These are phyloP conservation scores for Fallopia convolvulus DNA, from an alignment of 148 eudicot genomes.

Conservation along the genomic window DNA sequence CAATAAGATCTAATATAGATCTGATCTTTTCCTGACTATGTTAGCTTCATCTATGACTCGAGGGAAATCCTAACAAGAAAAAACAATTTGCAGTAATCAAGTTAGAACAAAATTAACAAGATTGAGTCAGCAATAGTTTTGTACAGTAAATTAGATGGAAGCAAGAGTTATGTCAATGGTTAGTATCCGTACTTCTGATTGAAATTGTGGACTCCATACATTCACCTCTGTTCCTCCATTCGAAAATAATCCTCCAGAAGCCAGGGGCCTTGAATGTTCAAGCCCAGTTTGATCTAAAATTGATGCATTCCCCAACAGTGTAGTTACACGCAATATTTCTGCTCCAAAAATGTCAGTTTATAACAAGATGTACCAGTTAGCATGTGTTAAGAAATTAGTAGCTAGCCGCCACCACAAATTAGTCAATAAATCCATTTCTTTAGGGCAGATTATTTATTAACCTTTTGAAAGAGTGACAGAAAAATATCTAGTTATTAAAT, in stretches of 20 bases:
- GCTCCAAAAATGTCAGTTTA: conserved; percentile 89
- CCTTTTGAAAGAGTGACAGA: conserved; percentile 3
- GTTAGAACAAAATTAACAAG: conserved; percentile 44
- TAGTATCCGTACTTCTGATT: conserved; percentile 99
- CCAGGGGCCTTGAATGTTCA: conserved; percentile 96
- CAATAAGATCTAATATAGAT: not conserved
- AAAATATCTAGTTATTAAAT: conserved; percentile 1
- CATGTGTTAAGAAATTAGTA: conserved; percentile 59
- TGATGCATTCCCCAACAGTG: conserved; percentile 98
- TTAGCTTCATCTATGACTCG: conserved; percentile 40
- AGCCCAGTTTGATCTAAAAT: conserved; percentile 96
- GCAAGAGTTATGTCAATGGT: conserved; percentile 89
- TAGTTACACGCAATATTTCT: conserved; percentile 98
- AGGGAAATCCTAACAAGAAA: conserved; percentile 26
- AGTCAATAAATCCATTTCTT: conserved; percentile 36
- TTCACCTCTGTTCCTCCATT: conserved; percentile 93
- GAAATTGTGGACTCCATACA: conserved; percentile 93
- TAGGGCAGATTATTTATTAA: not conserved
- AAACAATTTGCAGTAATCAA: conserved; percentile 27
- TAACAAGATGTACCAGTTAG: conserved; percentile 95
- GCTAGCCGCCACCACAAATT: conserved; percentile 56
- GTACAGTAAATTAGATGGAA: conserved; percentile 64
- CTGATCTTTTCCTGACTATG: conserved; percentile 26
- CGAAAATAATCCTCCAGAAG: conserved; percentile 94
- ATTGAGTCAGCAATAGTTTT: conserved; percentile 43